Base-by-base conservation (phyloP, 2,329 filamentous ascomycete genomes). In the Arthrobotrys iridis region DNA sequence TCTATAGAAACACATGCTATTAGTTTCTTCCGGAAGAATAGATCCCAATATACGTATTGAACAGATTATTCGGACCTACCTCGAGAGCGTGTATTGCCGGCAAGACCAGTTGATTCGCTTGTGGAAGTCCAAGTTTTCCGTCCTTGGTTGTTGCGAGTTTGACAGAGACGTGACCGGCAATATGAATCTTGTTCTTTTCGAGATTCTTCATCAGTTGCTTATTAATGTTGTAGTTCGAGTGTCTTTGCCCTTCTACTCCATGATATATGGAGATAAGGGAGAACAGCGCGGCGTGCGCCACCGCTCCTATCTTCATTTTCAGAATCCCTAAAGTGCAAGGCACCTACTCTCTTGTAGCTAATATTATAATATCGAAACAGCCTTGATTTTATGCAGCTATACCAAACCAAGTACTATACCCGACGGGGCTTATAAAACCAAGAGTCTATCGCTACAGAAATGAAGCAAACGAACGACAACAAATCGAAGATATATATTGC, bases 241-340 rank as follows among this genome's bases (percentile, higher is more conserved):
- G 7, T 18, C 4, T 24, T 18, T 33, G 48, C 6, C 28, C 57
- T 11, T 62, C 57, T n/a, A 8, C 57, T 11, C 5, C n/a, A 2
- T 20, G 15, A 1, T 24, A 18, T 5, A 46, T 8, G 1, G 30
- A 35, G 6, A 24, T 20, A 22, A 62, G 11, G 1, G 28, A 62
- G 2, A 33, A 10, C 24, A 62, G 37, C 46, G 57, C 24, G 13
- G 15, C n/a, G 11, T 33, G 22, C 18, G 26, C 40, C 8, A 45
- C 13, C 8, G 11, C 10, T 43, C 40, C 30, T 30, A 62, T n/a
- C 33, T n/a, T 62, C 57, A 62, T 62, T 8, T 55, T 55, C n/a
- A n/a, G n/a, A n/a, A n/a, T n/a, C n/a, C n/a, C n/a, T n/a, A n/a
- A n/a, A n/a, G n/a, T n/a, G n/a, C n/a, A n/a, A n/a, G n/a, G n/a